phyloP scores from a whole-genome alignment of 441 rosid genomes.

The Erysimum cheiri region DNA sequence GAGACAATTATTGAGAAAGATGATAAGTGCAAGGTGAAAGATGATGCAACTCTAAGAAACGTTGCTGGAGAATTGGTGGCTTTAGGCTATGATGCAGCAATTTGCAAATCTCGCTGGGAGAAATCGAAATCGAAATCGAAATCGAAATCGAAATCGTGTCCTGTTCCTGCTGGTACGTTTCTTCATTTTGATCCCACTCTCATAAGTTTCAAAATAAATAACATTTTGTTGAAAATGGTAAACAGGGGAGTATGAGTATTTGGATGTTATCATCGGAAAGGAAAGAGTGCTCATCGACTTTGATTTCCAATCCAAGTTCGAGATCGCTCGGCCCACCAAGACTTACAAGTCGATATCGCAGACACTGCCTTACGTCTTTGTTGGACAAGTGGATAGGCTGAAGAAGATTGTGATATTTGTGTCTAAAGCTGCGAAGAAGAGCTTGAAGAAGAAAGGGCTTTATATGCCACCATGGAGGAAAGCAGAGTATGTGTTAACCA shows the following conservation, averaged over 20 bases:
- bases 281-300: constrained; percentile 69
- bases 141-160: constrained; percentile 25
- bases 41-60: constrained; percentile 47
- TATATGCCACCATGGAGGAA: constrained; percentile 81
- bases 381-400: constrained; percentile 64
- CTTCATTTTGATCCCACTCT: background rate
- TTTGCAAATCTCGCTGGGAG: constrained; percentile 78
- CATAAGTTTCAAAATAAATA: background rate
- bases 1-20: constrained; percentile 56
- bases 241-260: constrained; percentile 71
- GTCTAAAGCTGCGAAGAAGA: constrained; percentile 70
- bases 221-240: background rate
- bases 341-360: constrained; percentile 55
- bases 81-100: constrained; percentile 70
- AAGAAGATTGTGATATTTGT: constrained; percentile 55
- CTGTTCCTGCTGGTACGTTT: constrained; percentile 62
- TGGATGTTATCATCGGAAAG: constrained; percentile 60
- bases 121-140: no score
- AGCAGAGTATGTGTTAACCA: constrained; percentile 58
- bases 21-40: constrained; percentile 52
- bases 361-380: constrained; percentile 66
- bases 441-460: constrained; percentile 76
- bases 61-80: constrained; percentile 53
- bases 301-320: constrained; percentile 75
- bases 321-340: constrained; percentile 71